Base-by-base conservation (phyloP, 2,329 filamentous ascomycete genomes). In the Ophiocordyceps polyrhachis-furcata region DNA sequence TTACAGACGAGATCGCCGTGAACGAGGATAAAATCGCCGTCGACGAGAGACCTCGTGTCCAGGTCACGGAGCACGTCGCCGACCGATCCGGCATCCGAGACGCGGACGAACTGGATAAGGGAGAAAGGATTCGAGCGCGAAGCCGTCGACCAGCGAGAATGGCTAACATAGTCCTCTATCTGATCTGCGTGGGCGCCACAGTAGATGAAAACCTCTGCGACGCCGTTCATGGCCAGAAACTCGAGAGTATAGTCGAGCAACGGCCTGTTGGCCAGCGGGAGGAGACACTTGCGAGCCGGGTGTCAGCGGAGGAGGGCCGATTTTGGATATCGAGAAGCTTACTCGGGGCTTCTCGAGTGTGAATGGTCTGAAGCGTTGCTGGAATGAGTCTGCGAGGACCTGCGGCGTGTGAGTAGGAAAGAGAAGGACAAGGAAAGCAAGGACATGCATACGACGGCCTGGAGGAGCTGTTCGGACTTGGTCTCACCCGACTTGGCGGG, bases 231-330 rank as follows among this genome's bases (percentile, higher is more conserved):
- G 51, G 87, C 87, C 1, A 98, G 78, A 56, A 94, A 96, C 58
- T 96, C 88, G 55, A 96, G 79, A 4, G 89, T 96, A 61, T 98
- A 96, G 62, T 98, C 91, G 64, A 98, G 93, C 50, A 98, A 70
- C 32, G 91, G 89, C 2, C 81, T 88, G 61, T 96, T 96, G 48
- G 86, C 91, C 48, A 98, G 73, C 12, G 89, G 87, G 7, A 98
- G 71, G 29, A 98, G 80, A 67, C 91, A 96, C 84, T 38, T 93
- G 55, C 28, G 32, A 31, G 2, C n/a, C 1, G 6, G 5, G 15
- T 42, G 35, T 23, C 13, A 4, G 13, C n/a, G 29, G 14, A 23
- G 7, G 23, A 23, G 37, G 32, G 15, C 13, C 9, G 6, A 31
- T 9, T n/a, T n/a, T n/a, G 6, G 14, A 2, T 43, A 15, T 14